Conservation (phyloP, 495 filamentous ascomycete species). For the Tuber indicum region DNA sequence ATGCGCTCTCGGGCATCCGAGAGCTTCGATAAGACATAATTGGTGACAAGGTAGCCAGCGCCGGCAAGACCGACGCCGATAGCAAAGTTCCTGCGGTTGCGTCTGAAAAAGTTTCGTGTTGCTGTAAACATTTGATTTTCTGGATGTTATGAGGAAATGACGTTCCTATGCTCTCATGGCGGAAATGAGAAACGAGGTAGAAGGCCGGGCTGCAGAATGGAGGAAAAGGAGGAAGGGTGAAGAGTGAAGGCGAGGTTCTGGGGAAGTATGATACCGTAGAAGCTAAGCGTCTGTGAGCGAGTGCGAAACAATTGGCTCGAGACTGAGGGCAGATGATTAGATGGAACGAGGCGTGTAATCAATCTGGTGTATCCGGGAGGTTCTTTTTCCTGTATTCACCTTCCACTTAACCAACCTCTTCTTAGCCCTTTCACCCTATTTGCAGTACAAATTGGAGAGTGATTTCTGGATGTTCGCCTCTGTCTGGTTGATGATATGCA, state of each 20-base stretch:
- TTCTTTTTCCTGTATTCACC: neutral
- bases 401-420: neutral
- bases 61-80: slow-evolving; percentile 80
- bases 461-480: neutral
- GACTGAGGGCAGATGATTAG: neutral
- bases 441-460: neutral
- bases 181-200: slow-evolving; percentile 13
- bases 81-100: slow-evolving; percentile 83
- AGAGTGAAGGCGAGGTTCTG: neutral
- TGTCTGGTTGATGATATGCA: neutral
- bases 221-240: neutral
- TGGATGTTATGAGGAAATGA: slow-evolving; percentile 2
- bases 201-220: slow-evolving; percentile 5
- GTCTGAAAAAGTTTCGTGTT: slow-evolving; percentile 78
- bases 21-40: slow-evolving; percentile 86
- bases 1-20: slow-evolving; percentile 88
- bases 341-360: neutral
- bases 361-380: neutral
- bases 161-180: slow-evolving; percentile 21
- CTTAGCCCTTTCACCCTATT: neutral
- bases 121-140: slow-evolving; percentile 31
- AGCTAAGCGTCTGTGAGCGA: neutral
- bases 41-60: slow-evolving; percentile 82
- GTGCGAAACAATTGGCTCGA: neutral
- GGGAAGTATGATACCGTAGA: neutral